phyloP scores from a whole-genome alignment of 768 basidiomycete species.

The Gloeostereum incarnatum region DNA sequence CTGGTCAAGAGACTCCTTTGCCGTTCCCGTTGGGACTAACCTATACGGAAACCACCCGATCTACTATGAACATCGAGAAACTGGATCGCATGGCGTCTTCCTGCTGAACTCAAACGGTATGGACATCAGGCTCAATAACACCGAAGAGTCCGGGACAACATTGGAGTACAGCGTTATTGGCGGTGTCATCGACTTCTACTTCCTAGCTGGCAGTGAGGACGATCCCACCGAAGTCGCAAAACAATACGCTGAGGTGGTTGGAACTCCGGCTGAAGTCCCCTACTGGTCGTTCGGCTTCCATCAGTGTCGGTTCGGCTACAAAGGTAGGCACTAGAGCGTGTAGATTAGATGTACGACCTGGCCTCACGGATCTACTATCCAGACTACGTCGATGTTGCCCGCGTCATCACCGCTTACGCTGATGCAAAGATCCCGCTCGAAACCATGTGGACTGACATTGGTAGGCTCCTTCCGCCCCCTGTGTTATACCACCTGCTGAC shows the following conservation, averaged over 20 bases:
- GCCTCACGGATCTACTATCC: neutral
- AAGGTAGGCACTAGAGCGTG: constrained; percentile 25
- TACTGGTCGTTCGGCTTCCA: constrained; percentile 71
- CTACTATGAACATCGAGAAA: constrained; percentile 60
- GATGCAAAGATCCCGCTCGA: constrained; percentile 57
- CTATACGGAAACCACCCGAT: constrained; percentile 69
- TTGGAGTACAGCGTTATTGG: constrained; percentile 76
- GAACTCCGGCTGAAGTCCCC: constrained; percentile 61
- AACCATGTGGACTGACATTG: constrained; percentile 78
- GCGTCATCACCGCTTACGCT: constrained; percentile 54
- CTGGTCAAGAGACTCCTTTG: constrained; percentile 61
- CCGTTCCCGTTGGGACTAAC: constrained; percentile 48
- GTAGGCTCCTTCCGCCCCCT: constrained; percentile 16
- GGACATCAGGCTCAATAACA: constrained; percentile 59
- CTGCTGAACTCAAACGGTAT: constrained; percentile 66
- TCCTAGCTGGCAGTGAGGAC: constrained; percentile 56
- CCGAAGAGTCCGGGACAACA: constrained; percentile 22
- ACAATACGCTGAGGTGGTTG: constrained; percentile 64
- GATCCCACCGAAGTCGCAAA: constrained; percentile 49
- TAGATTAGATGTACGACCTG: neutral
- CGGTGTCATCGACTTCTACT: constrained; percentile 72
- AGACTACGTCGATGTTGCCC: constrained; percentile 57
- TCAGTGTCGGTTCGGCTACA: constrained; percentile 65
- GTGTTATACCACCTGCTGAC: neutral
- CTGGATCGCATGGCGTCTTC: constrained; percentile 63